Conservation (phyloP, 768 basidiomycete genomes). For the Lentinula raphanica region DNA sequence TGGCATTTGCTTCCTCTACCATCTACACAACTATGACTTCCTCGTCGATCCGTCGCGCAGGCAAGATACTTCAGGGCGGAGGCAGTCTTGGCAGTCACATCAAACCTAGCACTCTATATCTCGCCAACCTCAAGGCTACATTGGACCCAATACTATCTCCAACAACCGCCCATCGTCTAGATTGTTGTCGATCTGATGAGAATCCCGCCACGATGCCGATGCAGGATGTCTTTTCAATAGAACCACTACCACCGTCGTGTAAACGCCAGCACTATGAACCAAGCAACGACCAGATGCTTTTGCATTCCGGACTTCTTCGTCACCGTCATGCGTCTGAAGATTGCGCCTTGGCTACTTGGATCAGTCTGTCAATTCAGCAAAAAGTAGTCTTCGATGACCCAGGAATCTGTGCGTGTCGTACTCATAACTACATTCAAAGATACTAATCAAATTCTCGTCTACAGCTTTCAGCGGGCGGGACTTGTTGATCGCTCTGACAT, state of each 20-base stretch:
- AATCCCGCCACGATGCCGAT: neutral
- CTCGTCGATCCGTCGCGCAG: neutral
- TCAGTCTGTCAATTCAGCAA: neutral
- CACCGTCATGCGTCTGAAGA: neutral
- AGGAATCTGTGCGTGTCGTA: neutral
- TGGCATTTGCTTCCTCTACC: neutral
- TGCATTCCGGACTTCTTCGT: neutral
- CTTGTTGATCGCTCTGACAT: neutral
- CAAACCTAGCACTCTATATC: neutral
- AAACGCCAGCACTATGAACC: neutral
- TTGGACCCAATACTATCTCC: neutral
- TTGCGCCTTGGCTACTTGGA: neutral
- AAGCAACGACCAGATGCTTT: neutral
- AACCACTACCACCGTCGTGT: conserved; percentile 2
- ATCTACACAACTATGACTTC: neutral
- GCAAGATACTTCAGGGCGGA: neutral
- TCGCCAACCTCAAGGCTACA: neutral
- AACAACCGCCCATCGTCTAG: neutral
- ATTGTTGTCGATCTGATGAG: neutral
- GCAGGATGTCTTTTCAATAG: conserved; percentile 6
- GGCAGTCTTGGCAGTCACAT: neutral
- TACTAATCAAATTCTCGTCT: neutral
- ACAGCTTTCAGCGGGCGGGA: neutral
- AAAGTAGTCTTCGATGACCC: neutral
- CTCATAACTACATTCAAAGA: no score